A percentile compares a stretch with the other conserved stretches of the same genome.
Conservation (phyloP, 805 yeast genomes). For the Candida endomychidarum region DNA sequence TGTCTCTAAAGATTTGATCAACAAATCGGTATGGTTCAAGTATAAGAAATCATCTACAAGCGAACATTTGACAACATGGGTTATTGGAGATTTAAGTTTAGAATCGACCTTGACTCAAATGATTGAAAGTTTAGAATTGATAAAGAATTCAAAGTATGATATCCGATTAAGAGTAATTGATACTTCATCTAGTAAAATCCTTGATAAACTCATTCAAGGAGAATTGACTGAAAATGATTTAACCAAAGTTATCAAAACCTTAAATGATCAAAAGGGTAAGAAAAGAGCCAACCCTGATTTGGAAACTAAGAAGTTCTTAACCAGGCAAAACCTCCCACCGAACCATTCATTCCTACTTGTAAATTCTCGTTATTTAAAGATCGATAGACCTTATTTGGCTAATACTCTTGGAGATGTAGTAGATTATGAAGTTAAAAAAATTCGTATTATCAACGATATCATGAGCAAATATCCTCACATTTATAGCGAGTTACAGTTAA, state of each 20-base stretch:
- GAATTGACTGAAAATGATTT: not conserved
- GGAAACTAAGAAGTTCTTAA: constrained; percentile 22
- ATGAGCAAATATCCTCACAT: constrained; percentile 26
- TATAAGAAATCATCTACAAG: constrained; percentile 18
- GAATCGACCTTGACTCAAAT: constrained; percentile 25
- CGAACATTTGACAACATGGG: constrained; percentile 30
- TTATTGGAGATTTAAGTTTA: constrained; percentile 56
- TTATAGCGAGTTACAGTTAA: constrained; percentile 19
- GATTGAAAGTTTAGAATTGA: constrained; percentile 28
- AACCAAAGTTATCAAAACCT: not conserved
- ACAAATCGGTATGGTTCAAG: constrained; percentile 23
- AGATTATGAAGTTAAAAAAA: constrained; percentile 48
- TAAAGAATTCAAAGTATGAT: constrained; percentile 24
- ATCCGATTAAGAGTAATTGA: constrained; percentile 39
- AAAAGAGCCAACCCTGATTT: constrained; percentile 1
- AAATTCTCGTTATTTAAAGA: constrained; percentile 54
- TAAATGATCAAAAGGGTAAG: not conserved
- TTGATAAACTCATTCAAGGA: constrained; percentile 7
- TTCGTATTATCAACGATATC: constrained; percentile 31
- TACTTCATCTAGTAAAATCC: constrained; percentile 17
- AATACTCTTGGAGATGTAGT: constrained; percentile 38
- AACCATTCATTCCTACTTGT: constrained; percentile 43
- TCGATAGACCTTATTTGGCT: constrained; percentile 21
- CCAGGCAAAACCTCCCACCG: constrained; percentile 29
- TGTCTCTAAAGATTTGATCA: constrained; percentile 26